phyloP scores from a whole-genome alignment of 148 eudicot species.

The Spergularia bocconei region DNA sequence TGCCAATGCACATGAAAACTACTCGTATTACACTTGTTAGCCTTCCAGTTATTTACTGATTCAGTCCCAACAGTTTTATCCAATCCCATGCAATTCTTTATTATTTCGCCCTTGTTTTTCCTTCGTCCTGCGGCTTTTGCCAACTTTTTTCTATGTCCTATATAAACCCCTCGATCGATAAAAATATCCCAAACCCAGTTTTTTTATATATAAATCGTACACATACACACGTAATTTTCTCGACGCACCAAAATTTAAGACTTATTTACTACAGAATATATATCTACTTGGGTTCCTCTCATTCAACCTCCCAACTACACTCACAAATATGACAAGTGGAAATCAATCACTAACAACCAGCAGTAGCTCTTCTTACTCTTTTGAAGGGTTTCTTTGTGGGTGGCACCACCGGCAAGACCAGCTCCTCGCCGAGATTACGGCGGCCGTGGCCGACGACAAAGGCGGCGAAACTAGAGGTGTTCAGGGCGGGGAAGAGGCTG shows the following conservation, averaged over 20 bases:
- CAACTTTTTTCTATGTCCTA: too few relatives aligned
- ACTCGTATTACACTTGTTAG: constrained; percentile 9
- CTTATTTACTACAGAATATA: not conserved
- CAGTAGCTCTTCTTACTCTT: constrained; percentile 8
- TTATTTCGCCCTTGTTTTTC: not conserved
- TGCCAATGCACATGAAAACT: constrained; percentile 2
- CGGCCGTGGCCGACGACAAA: not conserved
- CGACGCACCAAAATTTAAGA: not conserved
- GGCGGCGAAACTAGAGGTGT: not conserved
- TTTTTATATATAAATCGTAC: not conserved
- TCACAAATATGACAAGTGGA: constrained; percentile 24
- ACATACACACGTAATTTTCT: not conserved
- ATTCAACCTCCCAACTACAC: not conserved
- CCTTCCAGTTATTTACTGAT: too few relatives aligned
- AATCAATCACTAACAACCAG: not conserved
- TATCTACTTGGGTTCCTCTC: not conserved
- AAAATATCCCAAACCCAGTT: too few relatives aligned
- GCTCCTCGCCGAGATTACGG: constrained; percentile 30
- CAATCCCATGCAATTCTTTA: not conserved
- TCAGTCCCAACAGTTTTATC: constrained; percentile 5
- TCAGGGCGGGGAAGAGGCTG: not conserved
- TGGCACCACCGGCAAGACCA: constrained; percentile 33
- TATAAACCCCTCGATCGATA: too few relatives aligned
- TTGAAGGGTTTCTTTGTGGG: constrained; percentile 30
- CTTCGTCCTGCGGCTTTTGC: not conserved